Percentiles rank a stretch among this genome's conserved stretches.
phyloP scores from a whole-genome alignment of 2,329 filamentous ascomycete genomes.

The Arthroderma uncinatum region DNA sequence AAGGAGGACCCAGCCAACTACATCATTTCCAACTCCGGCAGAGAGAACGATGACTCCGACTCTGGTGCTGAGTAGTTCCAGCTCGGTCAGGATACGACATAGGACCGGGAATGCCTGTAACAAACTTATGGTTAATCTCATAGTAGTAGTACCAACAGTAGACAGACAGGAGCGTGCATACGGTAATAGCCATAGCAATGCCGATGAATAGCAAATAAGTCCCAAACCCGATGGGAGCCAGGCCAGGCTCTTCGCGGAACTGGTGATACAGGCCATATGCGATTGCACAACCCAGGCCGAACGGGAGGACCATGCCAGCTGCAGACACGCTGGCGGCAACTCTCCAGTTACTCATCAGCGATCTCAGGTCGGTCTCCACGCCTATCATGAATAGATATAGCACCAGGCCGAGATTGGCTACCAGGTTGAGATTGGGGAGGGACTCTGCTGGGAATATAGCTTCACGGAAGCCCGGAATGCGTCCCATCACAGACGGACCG shows the following conservation, averaged over 20 bases:
- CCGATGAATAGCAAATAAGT: slow-evolving; percentile 71
- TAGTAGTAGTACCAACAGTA: no score
- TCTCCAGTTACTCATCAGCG: slow-evolving; percentile 69
- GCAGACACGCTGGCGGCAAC: slow-evolving; percentile 66
- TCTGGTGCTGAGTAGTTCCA: slow-evolving; percentile 57
- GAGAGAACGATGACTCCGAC: slow-evolving; percentile 67
- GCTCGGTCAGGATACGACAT: slow-evolving; percentile 82
- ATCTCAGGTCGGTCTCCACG: slow-evolving; percentile 71
- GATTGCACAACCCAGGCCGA: slow-evolving; percentile 68
- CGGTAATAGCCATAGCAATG: slow-evolving; percentile 56
- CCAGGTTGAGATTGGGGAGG: slow-evolving; percentile 63
- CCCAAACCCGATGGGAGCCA: slow-evolving; percentile 49
- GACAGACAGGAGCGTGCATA: no score
- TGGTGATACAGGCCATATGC: slow-evolving; percentile 70
- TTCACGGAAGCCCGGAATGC: slow-evolving; percentile 64
- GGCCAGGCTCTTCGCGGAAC: slow-evolving; percentile 49
- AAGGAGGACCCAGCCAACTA: slow-evolving; percentile 80
- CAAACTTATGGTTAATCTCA: neutral
- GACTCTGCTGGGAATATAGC: slow-evolving; percentile 67
- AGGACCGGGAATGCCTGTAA: slow-evolving; percentile 67
- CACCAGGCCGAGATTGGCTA: slow-evolving; percentile 72
- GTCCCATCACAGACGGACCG: slow-evolving; percentile 78
- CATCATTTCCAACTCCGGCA: slow-evolving; percentile 86
- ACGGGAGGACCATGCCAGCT: slow-evolving; percentile 70
- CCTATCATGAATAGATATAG: slow-evolving; percentile 82